These are phyloP conservation scores for Chamaenerion angustifolium DNA, from an alignment of 345 rosid genomes.

Conservation along the genomic window DNA sequence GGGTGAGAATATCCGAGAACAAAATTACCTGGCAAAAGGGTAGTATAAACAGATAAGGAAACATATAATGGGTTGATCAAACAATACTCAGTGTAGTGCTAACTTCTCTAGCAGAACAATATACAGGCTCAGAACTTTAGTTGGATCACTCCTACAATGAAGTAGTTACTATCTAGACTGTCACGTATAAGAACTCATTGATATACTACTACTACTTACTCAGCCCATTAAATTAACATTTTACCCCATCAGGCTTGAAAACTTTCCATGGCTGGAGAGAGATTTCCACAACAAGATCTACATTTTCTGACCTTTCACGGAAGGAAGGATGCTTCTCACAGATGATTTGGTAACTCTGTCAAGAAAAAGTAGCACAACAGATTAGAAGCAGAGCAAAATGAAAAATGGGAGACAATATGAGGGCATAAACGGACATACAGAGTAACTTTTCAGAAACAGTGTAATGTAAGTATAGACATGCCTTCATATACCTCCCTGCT, in stretches of 20 bases:
- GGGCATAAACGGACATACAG: not conserved
- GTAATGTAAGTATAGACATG: conserved; percentile 27
- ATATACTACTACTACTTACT: not conserved
- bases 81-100: not conserved
- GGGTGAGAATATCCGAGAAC: conserved; percentile 94
- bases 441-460: not conserved
- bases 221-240: conserved; percentile 4
- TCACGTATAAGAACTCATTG: not conserved
- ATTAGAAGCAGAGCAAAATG: conserved; percentile 1
- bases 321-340: conserved; percentile 89
- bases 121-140: not conserved
- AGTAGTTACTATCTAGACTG: not conserved
- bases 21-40: conserved; percentile 59
- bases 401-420: not conserved
- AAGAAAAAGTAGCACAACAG: conserved; percentile 10
- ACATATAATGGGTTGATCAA: conserved; percentile 2
- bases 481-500: conserved; percentile 99
- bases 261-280: conserved; percentile 99
- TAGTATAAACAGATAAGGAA: not conserved
- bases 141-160: not conserved
- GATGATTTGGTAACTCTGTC: conserved; percentile 71
- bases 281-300: conserved; percentile 87
- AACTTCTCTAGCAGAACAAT: not conserved
- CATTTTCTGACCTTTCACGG: conserved; percentile 92
- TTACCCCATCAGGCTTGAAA: conserved; percentile 89